Evolutionary conservation across 225 moss, liverwort and hornwort species (phyloP).

Genomic region (Polytrichum commune): DNA sequence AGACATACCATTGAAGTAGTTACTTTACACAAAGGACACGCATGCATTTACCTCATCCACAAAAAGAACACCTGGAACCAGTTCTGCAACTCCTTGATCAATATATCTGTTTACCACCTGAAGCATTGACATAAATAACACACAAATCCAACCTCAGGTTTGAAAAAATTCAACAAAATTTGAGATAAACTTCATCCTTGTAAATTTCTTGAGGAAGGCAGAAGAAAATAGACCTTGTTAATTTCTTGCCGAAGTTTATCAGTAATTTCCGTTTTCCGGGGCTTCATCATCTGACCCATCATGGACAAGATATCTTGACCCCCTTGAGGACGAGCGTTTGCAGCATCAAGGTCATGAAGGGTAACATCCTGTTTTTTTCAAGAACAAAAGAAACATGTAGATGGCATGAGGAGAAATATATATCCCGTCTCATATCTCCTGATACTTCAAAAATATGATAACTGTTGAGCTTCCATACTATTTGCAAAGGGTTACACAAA

Average conservation of each 20-base stretch:
- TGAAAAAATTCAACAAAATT: neutral
- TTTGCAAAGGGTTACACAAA: too few relatives aligned
- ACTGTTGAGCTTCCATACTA: too few relatives aligned
- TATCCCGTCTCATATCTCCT: neutral
- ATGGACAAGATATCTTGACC: constrained; percentile 95
- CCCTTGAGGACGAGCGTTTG: constrained; percentile 94
- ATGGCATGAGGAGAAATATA: neutral
- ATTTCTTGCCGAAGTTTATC: constrained; percentile 89
- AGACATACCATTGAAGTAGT: too few relatives aligned
- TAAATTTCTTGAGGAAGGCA: neutral
- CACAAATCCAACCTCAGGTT: too few relatives aligned
- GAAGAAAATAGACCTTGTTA: constrained; percentile 48
- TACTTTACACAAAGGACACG: neutral
- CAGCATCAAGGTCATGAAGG: constrained; percentile 91
- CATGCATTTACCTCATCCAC: constrained; percentile 55
- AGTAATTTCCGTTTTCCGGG: constrained; percentile 95
- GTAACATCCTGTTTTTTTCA: constrained; percentile 67
- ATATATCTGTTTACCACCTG: constrained; percentile 95
- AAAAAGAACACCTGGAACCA: constrained; percentile 94
- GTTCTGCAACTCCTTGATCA: constrained; percentile 98
- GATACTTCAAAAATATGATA: too few relatives aligned
- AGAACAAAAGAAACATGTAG: neutral
- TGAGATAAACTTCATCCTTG: neutral
- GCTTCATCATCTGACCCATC: constrained; percentile 99
- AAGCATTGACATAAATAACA: too few relatives aligned